These are phyloP conservation scores for Panicum virgatum DNA, from an alignment of 202 grass and related monocot genomes.

Conservation along the genomic window DNA sequence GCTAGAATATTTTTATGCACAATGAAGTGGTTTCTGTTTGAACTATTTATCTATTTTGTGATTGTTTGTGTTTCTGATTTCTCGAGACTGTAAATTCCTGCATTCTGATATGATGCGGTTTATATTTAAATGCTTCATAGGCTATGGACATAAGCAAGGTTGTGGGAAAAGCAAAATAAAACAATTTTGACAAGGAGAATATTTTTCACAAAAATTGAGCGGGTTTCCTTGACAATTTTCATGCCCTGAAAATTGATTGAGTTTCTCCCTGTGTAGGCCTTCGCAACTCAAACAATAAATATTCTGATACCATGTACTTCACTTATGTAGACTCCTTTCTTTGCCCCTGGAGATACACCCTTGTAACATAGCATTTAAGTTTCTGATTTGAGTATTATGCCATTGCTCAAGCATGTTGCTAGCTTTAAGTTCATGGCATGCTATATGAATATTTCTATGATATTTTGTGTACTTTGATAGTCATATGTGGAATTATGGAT, in stretches of 20 bases:
- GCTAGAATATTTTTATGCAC: neutral
- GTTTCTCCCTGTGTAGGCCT: neutral
- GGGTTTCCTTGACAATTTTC: neutral
- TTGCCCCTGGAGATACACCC: neutral
- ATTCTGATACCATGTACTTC: neutral
- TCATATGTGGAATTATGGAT: neutral
- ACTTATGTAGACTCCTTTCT: neutral
- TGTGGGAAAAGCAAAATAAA: neutral
- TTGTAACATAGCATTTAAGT: neutral
- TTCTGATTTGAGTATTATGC: neutral
- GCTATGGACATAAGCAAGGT: constrained; percentile 11
- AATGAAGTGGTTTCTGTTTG: neutral
- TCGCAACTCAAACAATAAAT: neutral
- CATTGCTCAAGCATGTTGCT: neutral
- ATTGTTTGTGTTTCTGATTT: constrained; percentile 7
- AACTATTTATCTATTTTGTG: neutral
- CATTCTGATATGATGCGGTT: neutral
- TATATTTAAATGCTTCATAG: constrained; percentile 11
- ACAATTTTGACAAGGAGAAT: neutral
- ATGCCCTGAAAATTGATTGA: neutral
- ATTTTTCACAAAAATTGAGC: constrained; percentile 10
- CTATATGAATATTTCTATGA: neutral
- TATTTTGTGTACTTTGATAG: neutral
- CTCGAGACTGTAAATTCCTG: neutral
- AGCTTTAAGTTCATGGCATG: neutral